Percentiles rank a stretch among this genome's conserved stretches.
phyloP scores from a whole-genome alignment of 2,329 filamentous ascomycete genomes.

The Cercospora beticola region DNA sequence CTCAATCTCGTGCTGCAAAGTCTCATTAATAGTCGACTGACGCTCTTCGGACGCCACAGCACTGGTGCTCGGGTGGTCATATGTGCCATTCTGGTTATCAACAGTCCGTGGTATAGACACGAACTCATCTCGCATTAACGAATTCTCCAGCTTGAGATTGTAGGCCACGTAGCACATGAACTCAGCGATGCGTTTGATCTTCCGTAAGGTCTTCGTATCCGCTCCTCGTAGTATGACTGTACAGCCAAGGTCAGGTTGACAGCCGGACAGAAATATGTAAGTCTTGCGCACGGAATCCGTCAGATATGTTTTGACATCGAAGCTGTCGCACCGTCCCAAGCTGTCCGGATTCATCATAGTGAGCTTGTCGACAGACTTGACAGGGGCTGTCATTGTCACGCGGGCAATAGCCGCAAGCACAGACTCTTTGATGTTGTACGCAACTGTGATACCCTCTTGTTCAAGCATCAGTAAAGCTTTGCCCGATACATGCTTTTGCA shows the following conservation, averaged over 20 bases:
- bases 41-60: slow-evolving; percentile 11
- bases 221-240: slow-evolving; percentile 89
- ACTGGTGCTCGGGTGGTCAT: slow-evolving; percentile 20
- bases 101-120: slow-evolving; percentile 68
- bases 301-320: slow-evolving; percentile 94
- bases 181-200: slow-evolving; percentile 89
- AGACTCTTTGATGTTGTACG: slow-evolving; percentile 93
- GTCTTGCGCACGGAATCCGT: slow-evolving; percentile 84
- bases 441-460: slow-evolving; percentile 86
- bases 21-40: slow-evolving; percentile 20
- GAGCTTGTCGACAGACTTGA: slow-evolving; percentile 93
- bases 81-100: slow-evolving; percentile 41
- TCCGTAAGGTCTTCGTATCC: slow-evolving; percentile 66
- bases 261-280: slow-evolving; percentile 92
- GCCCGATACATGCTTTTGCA: slow-evolving; percentile 88
- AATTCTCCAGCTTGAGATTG: slow-evolving; percentile 93
- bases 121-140: slow-evolving; percentile 88
- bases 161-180: slow-evolving; percentile 99
- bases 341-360: slow-evolving; percentile 67
- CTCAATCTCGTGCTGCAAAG: slow-evolving; percentile 19
- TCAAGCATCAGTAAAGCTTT: slow-evolving; percentile 85
- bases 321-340: slow-evolving; percentile 77
- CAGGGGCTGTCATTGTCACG: slow-evolving; percentile 86
- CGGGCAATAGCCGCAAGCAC: slow-evolving; percentile 93
- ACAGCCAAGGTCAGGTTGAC: slow-evolving; percentile 83